Base-by-base conservation (phyloP, 2,329 filamentous ascomycete species). In the Sarocladiaceae sp. region DNA sequence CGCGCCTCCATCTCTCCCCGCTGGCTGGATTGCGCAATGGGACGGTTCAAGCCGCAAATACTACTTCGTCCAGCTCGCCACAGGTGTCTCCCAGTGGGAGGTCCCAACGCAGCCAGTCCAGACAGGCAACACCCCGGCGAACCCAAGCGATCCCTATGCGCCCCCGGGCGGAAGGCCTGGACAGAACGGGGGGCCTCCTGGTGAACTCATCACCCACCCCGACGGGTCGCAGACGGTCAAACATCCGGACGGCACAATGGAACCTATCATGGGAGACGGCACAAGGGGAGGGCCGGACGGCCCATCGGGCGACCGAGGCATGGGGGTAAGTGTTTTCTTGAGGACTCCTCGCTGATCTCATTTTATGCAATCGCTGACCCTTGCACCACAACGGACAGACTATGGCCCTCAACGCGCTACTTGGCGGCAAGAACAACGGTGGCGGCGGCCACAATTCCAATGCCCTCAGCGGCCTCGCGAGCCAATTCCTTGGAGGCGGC, bases 61-160 rank as follows among this genome's bases (percentile, higher is more conserved):
- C 60, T 84, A 84, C 62, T 84, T 78, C 59, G 83, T 87, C 42
- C 82, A 86, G 62, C 75, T 87, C 45, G 81, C 80, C 44, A 86
- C 82, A 6, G 83, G 83, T 39, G 71, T 78, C 29, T 85, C 82
- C 50, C 82, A 86, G 63, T 87, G 83, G 83, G 82, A 86, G n/a
- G 73, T 76, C 24, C 83, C 83, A 24, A 85, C 78, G 12, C 70
- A 78, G 47, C 72, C 81, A 41, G 81, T 76, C 6, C 79, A 77
- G 34, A 73, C 76, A 18, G 78, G 80, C 49, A 78, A 68, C 56
- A 81, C 76, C 29, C 81, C 76, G 35, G 74, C 67, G 49, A 72
- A 71, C 46, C 68, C 61, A 44, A 55, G 60, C 48, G 77, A 83
- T 16, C 82, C 81, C 4, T 85, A 82, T 61, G 77, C 78, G 47